Evolutionary conservation across 139 green algal genomes (phyloP), one percentile per base, ranked within the genome.

Genomic region (Mychonastes homosphaera): DNA sequence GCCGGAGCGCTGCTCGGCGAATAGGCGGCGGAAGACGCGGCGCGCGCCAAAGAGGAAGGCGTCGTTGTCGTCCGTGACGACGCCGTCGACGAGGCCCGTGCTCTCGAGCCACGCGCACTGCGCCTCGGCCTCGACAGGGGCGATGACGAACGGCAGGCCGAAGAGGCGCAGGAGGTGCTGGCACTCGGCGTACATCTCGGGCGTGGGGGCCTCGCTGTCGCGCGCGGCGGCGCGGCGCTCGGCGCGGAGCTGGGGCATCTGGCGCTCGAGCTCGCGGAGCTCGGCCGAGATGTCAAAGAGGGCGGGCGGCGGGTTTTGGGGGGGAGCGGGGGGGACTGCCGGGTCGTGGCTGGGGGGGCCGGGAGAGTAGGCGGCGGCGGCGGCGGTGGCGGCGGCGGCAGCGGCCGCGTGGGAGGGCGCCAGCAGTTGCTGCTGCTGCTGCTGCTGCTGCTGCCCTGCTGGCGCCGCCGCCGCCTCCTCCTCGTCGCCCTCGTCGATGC

Each of bases 31-130:
- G 75, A 92, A 98, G 12, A 99, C 80, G 41, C 81, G 77, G 18
- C 40, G 57, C 3, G 63, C 90, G 2, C 92, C 92, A 78, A 99
- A 99, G 24, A 99, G 79, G 63, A 99, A 96, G 2, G 78, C 93
- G 60, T 99, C 92, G 48, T 91, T 95, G 66, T 99, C 92, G 43
- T 99, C 93, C 9, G 92, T 98, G 19, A 98, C 82, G 19, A 96
- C 84, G 6, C 84, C 92, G 56, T 99, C 89, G 51, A 99, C 92
- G 34, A 98, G 73, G 1, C 82, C 82, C 1, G 69, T 45, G 0
- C 43, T 34, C 45, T 97, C 77, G 58, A 98, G 76, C 69, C 72
- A 90, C 8, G 91, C 91, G 61, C 87, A 96, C 82, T 98, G 92
- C 16, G 91, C 91, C 69, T 98, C 91, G 0, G 91, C 91, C 68